Conservation (phyloP, 208 protist genomes). For the Leishmania arabica region DNA sequence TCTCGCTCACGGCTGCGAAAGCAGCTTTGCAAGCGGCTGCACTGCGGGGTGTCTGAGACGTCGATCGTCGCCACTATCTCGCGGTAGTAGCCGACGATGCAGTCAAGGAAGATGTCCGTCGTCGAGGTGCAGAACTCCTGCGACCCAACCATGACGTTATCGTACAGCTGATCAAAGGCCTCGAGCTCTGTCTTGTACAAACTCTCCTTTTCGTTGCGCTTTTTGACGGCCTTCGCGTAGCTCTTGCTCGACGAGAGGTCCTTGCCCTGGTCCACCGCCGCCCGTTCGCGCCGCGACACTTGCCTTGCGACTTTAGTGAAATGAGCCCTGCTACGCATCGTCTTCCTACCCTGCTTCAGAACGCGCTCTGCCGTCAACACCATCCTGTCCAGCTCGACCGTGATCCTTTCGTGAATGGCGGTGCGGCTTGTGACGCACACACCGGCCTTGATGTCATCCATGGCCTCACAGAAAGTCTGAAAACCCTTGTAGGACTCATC, state of each 20-base stretch:
- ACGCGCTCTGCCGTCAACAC: not conserved
- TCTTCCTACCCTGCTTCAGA: conserved; percentile 23
- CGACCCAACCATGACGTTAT: conserved; percentile 11
- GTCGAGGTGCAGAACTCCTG: conserved; percentile 22
- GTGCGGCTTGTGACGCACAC: conserved; percentile 16
- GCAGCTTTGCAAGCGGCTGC: not conserved
- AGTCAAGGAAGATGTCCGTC: conserved; percentile 33
- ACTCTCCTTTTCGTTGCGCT: conserved; percentile 18
- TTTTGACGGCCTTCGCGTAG: conserved; percentile 11
- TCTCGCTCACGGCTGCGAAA: conserved; percentile 1
- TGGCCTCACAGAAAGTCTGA: conserved; percentile 27
- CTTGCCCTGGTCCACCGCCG: conserved; percentile 22
- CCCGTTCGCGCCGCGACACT: conserved; percentile 7
- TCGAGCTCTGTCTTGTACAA: conserved; percentile 8
- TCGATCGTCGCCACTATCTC: conserved; percentile 20
- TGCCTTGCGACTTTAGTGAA: not conserved
- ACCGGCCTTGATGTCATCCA: conserved; percentile 14
- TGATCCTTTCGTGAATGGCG: conserved; percentile 8
- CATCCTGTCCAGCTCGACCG: conserved; percentile 13
- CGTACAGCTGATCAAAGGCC: conserved; percentile 30
- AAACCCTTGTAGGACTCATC: conserved; percentile 11
- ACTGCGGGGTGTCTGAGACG: conserved; percentile 8
- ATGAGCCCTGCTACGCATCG: conserved; percentile 4
- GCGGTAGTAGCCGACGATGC: conserved; percentile 28
- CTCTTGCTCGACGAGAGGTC: conserved; percentile 12